Evolutionary conservation across 805 yeast genomes (phyloP), one percentile per base, ranked within the genome.

Genomic region (Diddensiella transvaalensis): DNA sequence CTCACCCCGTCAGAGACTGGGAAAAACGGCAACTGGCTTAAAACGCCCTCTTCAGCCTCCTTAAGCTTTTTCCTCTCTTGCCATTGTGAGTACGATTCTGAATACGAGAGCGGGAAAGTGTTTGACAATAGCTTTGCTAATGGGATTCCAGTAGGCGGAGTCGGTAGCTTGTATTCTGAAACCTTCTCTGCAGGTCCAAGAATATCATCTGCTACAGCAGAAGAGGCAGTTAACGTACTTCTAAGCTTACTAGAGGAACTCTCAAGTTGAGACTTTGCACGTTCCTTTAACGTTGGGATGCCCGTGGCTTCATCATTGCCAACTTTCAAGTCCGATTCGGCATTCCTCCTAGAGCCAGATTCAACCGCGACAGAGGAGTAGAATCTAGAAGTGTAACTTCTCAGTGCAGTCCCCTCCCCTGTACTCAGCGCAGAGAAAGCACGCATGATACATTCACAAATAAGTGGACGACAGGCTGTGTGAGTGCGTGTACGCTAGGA

Each of bases 1-100:
- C 66, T 56, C 18, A 49, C 43, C 23, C 58, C 61, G 50, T 58
- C 62, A 11, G 61, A 45, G 18, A 44, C 43, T 3, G 73, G 72
- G 47, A 50, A 61, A 40, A 71, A 82, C 1, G 88, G 83, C 17
- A 85, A 67, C 2, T 69, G 61, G 13, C 81, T 73, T 18, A 87
- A 68, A 5, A 88, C 72, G 3, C 70, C 69, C 17, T 67, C 60
- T 57, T 82, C 80, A n/a, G 77, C 67, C 22, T 61, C 52, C 2
- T 53, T 62, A 22, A 73, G 58, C 5, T 66, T 55, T 3, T 63
- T 58, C 13, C 71, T 64, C 5, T 57, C 50, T 60, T 65, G 61
- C 80, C 80, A 76, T 53, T 76, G 77, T 40, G 57, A 51, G 44
- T 65, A 64, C 2, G 79, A 69, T 8, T 69, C 71, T 8, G 56